Evolutionary conservation across 2,329 filamentous ascomycete genomes (phyloP).

Genomic region (Orbilia oligospora): DNA sequence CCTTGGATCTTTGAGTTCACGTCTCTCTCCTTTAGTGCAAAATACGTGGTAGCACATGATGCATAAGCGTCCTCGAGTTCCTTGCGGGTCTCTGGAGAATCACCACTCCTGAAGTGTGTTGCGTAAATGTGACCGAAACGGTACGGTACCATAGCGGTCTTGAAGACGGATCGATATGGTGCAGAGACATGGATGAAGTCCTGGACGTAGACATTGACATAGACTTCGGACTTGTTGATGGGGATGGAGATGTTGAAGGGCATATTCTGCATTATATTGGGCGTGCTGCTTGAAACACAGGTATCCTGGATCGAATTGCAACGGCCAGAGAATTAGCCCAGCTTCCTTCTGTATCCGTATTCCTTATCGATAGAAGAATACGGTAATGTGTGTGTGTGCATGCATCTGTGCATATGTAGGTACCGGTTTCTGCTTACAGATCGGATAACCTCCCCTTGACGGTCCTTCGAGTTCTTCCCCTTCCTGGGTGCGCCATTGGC

Average conservation of each 20-base stretch:
- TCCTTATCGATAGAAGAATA: constrained; percentile 16
- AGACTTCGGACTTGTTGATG: constrained; percentile 45
- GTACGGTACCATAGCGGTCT: constrained; percentile 58
- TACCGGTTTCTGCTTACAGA: constrained; percentile 38
- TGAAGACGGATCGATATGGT: constrained; percentile 49
- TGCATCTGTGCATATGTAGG: background rate
- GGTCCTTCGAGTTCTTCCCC: constrained; percentile 32
- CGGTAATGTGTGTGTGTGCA: background rate
- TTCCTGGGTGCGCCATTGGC: constrained; percentile 27
- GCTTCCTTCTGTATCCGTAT: background rate
- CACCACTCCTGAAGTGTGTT: constrained; percentile 53
- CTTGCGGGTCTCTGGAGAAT: constrained; percentile 54
- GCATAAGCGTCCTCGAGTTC: constrained; percentile 55
- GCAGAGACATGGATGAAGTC: constrained; percentile 60
- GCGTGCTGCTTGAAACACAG: background rate
- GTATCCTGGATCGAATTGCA: constrained; percentile 8
- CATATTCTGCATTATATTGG: constrained; percentile 23
- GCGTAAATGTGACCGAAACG: constrained; percentile 55
- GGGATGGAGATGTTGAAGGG: constrained; percentile 49
- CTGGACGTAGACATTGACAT: constrained; percentile 56
- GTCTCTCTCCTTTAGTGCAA: constrained; percentile 52
- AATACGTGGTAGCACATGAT: constrained; percentile 55
- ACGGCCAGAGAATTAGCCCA: constrained; percentile 7
- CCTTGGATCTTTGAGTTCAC: constrained; percentile 57
- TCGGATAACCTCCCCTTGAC: constrained; percentile 18